Percentiles rank a stretch among this genome's conserved stretches.
phyloP scores from a whole-genome alignment of 768 basidiomycete genomes.

The Trametes elegans region DNA sequence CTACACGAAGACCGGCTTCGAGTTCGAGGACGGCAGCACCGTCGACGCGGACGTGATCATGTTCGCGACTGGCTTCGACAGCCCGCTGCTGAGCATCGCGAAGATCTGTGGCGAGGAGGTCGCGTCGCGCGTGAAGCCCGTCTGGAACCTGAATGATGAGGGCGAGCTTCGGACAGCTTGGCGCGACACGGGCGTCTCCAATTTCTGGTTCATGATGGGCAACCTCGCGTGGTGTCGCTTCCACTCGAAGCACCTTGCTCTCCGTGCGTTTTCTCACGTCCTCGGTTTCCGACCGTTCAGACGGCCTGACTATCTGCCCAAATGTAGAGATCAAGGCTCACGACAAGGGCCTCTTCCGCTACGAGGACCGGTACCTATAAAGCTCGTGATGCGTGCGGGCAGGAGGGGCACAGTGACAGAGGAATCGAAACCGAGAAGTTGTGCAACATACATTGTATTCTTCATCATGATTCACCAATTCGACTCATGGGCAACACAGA shows the following conservation, averaged over 20 bases:
- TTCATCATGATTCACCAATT: neutral
- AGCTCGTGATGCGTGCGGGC: neutral
- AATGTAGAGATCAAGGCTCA: slow-evolving; percentile 66
- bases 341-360: slow-evolving; percentile 44
- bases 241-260: slow-evolving; percentile 63
- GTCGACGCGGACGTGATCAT: slow-evolving; percentile 49
- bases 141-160: slow-evolving; percentile 67
- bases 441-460: neutral
- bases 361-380: slow-evolving; percentile 2
- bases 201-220: slow-evolving; percentile 60
- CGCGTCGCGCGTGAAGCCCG: slow-evolving; percentile 43
- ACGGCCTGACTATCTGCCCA: neutral
- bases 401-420: too few species aligned
- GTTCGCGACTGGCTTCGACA: slow-evolving; percentile 51
- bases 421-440: neutral
- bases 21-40: slow-evolving; percentile 41
- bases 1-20: slow-evolving; percentile 39
- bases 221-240: slow-evolving; percentile 63
- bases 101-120: slow-evolving; percentile 48
- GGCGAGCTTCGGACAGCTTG: slow-evolving; percentile 55
- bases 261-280: slow-evolving; percentile 45
- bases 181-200: slow-evolving; percentile 49
- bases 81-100: slow-evolving; percentile 38
- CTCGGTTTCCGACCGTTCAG: neutral
- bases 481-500: too few species aligned